Base-by-base conservation (phyloP, 306 rosid species). In the Lupinus albus region DNA sequence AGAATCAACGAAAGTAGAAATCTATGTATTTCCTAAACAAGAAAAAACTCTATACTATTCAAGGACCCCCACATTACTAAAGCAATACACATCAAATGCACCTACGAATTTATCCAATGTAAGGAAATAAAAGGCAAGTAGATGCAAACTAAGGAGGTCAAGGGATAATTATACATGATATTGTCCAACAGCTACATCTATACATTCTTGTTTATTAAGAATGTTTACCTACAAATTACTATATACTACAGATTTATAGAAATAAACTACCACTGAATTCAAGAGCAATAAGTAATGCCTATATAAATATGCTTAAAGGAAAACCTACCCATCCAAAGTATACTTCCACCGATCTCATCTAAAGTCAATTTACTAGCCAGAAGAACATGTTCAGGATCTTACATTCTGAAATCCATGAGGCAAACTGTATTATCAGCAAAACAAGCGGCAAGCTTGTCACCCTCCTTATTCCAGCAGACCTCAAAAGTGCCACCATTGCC, bases 381-480 rank as follows among this genome's bases (percentile, higher is more conserved):
- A 15, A 61, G 49, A 68, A 49, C 21, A 38, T 17, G 44, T 14
- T 11, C 17, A 45, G 15, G 36, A 64, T 59, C 58, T 55, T 78
- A 81, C 84, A 80, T 80, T 80, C 84, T 80, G 67, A 80, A 80
- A 76, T 80, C 84, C 75, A 80, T 61, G 54, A 80, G 75, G 4
- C 89, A 88, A 12, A 88, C 91, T 32, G 83, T 84, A 62, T 86
- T 91, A 79, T 88, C 82, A 52, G 89, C 88, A 64, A 84, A 88
- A 79, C 96, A 91, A 17, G 89, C 93, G 30, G 97, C 97, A 9
- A 91, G 80, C 73, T 86, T 91, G 81, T 91, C 87, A 28, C 97
- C 97, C 68, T 84, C 95, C 79, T 80, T 91, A 54, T 88, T 91
- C 97, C 95, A 91, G 74, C 93, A 86, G 46, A 91, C 95, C 83